Percentiles rank a stretch among this genome's conserved stretches.
These are phyloP conservation scores for Hortiboletus campestris DNA, from an alignment of 768 basidiomycete species.

Conservation along the genomic window DNA sequence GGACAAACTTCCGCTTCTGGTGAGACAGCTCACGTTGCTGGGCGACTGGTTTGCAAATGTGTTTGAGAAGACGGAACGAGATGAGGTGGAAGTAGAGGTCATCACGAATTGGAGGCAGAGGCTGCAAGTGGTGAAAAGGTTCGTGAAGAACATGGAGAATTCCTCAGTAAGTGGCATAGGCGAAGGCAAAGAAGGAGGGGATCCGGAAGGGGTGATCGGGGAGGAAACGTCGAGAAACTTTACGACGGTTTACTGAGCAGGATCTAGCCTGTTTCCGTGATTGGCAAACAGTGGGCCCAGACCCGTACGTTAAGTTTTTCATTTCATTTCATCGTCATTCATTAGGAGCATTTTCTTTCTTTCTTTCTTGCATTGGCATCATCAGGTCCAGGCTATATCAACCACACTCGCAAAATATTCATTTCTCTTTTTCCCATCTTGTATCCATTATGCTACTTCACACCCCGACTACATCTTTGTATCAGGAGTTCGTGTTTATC, in stretches of 20 bases:
- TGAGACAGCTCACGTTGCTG: slow-evolving; percentile 83
- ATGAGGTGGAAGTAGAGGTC: slow-evolving; percentile 71
- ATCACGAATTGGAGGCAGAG: slow-evolving; percentile 88
- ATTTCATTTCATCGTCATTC: slow-evolving; percentile 11
- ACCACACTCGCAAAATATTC: slow-evolving; percentile 7
- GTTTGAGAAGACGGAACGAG: slow-evolving; percentile 69
- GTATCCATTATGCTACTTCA: slow-evolving; percentile 12
- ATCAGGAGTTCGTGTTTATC: slow-evolving; percentile 9
- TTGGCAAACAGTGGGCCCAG: slow-evolving; percentile 3
- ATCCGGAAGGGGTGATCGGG: slow-evolving; percentile 44
- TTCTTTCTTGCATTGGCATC: slow-evolving; percentile 8
- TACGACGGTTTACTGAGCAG: slow-evolving; percentile 46
- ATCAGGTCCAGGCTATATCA: slow-evolving; percentile 6
- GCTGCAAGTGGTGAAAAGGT: slow-evolving; percentile 74
- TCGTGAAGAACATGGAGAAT: slow-evolving; percentile 35
- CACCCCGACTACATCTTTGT: slow-evolving; percentile 6
- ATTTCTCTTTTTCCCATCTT: slow-evolving; percentile 3
- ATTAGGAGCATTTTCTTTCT: neutral
- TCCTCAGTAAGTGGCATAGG: slow-evolving; percentile 10
- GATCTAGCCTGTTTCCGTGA: neutral
- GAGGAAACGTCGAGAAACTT: slow-evolving; percentile 58
- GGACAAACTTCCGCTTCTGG: slow-evolving; percentile 78
- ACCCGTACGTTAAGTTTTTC: neutral
- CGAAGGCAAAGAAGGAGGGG: slow-evolving; percentile 18
- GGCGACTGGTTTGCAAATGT: slow-evolving; percentile 90